Conservation (phyloP, 306 rosid genomes). For the Betula pendula region DNA sequence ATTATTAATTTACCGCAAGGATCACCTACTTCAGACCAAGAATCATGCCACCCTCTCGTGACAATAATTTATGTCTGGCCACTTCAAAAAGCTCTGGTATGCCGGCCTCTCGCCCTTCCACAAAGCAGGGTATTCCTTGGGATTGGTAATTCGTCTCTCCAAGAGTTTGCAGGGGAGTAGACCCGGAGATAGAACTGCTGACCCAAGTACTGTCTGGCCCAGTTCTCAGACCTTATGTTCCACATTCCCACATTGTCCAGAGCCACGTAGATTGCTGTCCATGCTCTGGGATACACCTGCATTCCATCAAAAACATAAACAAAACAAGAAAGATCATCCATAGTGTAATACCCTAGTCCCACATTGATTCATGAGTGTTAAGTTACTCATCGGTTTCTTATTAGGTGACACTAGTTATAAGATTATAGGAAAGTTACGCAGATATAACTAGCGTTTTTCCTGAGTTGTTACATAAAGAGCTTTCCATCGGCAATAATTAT, state of each 20-base stretch:
- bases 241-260: conserved; percentile 97
- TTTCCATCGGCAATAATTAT: too few relatives aligned
- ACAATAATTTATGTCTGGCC: background rate
- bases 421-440: too few relatives aligned
- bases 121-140: conserved; percentile 87
- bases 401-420: too few relatives aligned
- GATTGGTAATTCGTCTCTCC: conserved; percentile 75
- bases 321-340: background rate
- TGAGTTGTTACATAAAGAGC: too few relatives aligned
- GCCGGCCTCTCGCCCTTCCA: conserved; percentile 82
- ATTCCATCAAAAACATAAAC: background rate
- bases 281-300: conserved; percentile 80
- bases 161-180: conserved; percentile 62
- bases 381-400: too few relatives aligned
- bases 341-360: too few relatives aligned
- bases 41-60: conserved; percentile 42
- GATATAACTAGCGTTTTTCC: too few relatives aligned
- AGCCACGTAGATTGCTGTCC: conserved; percentile 89
- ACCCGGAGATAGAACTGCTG: conserved; percentile 92
- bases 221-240: conserved; percentile 87
- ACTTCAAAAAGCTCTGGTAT: conserved; percentile 57
- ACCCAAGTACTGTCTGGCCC: conserved; percentile 95
- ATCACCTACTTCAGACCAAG: conserved; percentile 4
- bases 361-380: too few relatives aligned
- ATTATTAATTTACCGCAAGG: background rate